Percentiles rank a stretch among this genome's conserved stretches.
These are phyloP conservation scores for Gymnopilus junonius DNA, from an alignment of 768 basidiomycete genomes.

Conservation along the genomic window DNA sequence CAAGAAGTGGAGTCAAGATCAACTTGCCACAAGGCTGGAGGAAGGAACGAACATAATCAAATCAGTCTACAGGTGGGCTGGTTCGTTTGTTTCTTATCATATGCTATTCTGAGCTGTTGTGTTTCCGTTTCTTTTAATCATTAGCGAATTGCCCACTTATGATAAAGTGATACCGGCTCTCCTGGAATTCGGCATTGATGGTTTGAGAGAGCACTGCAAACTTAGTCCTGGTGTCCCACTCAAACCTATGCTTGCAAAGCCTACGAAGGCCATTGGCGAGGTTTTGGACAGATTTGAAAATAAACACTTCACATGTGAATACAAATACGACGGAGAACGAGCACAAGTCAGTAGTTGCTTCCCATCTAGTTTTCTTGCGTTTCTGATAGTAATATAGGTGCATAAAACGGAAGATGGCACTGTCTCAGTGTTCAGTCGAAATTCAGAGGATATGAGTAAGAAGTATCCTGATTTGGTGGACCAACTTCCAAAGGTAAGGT, in stretches of 20 bases:
- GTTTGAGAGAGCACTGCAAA: conserved; percentile 77
- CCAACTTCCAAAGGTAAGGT: conserved; percentile 81
- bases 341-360: conserved; percentile 67
- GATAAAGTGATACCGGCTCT: conserved; percentile 92
- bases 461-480: conserved; percentile 99
- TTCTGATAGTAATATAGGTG: conserved; percentile 50
- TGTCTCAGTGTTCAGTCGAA: conserved; percentile 93
- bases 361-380: neutral
- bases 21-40: conserved; percentile 73
- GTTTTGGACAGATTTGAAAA: conserved; percentile 96
- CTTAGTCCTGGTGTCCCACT: conserved; percentile 95
- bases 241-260: conserved; percentile 99
- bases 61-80: conserved; percentile 83
- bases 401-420: conserved; percentile 83
- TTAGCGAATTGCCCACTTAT: conserved; percentile 92
- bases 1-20: conserved; percentile 78
- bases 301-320: conserved; percentile 97
- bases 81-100: neutral
- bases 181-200: conserved; percentile 74
- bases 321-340: conserved; percentile 99
- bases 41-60: conserved; percentile 81
- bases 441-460: conserved; percentile 99
- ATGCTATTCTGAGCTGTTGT: conserved; percentile 1
- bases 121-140: conserved; percentile 32
- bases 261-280: conserved; percentile 97